Evolutionary conservation across 148 eudicot species (phyloP), one percentile per base, ranked within the genome.

Genomic region (Cornus florida): DNA sequence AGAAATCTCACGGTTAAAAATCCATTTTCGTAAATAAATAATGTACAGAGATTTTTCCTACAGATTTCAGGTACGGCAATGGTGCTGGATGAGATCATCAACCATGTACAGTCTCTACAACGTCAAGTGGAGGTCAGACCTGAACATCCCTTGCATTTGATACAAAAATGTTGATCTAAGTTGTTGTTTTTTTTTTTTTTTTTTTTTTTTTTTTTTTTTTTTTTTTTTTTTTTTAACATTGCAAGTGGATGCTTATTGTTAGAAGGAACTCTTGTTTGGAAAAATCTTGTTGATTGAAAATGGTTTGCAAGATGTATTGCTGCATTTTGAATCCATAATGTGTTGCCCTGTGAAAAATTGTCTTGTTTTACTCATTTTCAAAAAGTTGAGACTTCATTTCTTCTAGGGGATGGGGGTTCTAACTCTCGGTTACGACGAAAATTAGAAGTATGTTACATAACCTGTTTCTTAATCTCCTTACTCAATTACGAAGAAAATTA

Each of bases 51-150:
- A 69, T 11, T 46, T 73, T 56, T 19, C 70, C 69, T 84, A 84
- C 93, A 97, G 99, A 94, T 97, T 82, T 91, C 98, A 56, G 98
- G 99, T 75, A 97, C 98, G 69, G 95, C 99, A 39, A 82, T 92
- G 86, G 98, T 97, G 85, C 86, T 97, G 83, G 99, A 97, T 85
- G 98, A 97, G 82, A 97, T 97, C 70, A 97, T 97, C 71, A 94
- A 92, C 81, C 99, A 97, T 80, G 99, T 97, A 72, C 99, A 94
- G 80, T 88, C 90, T 38, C 84, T 97, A 87, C 99, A 97, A 80
- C 94, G 91, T 38, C 99, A 97, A 91, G 99, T 97, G 57, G 99
- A 97, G 98, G 99, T 94, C 28, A 79, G 89, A 32, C 69, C 20
- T 19, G 3, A 11, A 19, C 70, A 75, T 64, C 67, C 23, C 75